Percentiles rank a stretch among this genome's conserved stretches.
These are phyloP conservation scores for Pulveroboletus ravenelii DNA, from an alignment of 768 basidiomycete genomes.

Conservation along the genomic window DNA sequence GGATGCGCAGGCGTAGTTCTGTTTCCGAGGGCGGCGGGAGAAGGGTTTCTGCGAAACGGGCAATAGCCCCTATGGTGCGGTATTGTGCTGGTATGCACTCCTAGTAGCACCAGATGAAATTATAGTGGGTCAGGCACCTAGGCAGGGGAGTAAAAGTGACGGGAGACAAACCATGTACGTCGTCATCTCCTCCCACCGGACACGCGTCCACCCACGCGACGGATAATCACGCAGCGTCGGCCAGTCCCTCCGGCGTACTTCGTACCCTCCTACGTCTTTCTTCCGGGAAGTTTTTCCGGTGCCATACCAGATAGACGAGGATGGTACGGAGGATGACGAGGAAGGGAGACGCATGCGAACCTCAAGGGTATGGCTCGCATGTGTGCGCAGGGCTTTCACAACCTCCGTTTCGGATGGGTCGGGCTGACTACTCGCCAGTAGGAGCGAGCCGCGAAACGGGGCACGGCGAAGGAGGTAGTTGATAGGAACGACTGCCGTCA, in stretches of 20 bases:
- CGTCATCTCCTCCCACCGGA: constrained; percentile 60
- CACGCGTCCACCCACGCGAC: constrained; percentile 30
- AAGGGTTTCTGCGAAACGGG: constrained; percentile 40
- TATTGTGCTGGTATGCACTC: constrained; percentile 62
- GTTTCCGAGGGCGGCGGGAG: constrained; percentile 14
- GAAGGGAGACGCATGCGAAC: constrained; percentile 51
- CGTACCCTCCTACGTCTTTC: constrained; percentile 51
- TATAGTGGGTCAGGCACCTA: not conserved
- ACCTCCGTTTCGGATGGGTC: constrained; percentile 41
- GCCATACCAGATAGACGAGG: constrained; percentile 37
- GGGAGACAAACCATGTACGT: constrained; percentile 55
- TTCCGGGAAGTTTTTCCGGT: constrained; percentile 24
- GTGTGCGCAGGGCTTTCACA: constrained; percentile 55
- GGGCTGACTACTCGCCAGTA: not conserved
- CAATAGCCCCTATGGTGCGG: constrained; percentile 48
- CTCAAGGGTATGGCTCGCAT: constrained; percentile 46
- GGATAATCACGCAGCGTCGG: constrained; percentile 15
- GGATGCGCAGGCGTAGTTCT: constrained; percentile 32
- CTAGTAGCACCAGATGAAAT: constrained; percentile 35
- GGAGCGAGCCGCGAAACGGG: constrained; percentile 25
- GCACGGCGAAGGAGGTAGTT: constrained; percentile 44
- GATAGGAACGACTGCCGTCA: constrained; percentile 52
- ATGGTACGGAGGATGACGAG: constrained; percentile 28
- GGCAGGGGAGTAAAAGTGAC: not conserved
- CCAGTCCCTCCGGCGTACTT: constrained; percentile 57